Percentiles rank a stretch among this genome's conserved stretches.
Evolutionary conservation across 1,284 basidiomycete genomes (phyloP).

Genomic region (Ceratobasidium sp.): DNA sequence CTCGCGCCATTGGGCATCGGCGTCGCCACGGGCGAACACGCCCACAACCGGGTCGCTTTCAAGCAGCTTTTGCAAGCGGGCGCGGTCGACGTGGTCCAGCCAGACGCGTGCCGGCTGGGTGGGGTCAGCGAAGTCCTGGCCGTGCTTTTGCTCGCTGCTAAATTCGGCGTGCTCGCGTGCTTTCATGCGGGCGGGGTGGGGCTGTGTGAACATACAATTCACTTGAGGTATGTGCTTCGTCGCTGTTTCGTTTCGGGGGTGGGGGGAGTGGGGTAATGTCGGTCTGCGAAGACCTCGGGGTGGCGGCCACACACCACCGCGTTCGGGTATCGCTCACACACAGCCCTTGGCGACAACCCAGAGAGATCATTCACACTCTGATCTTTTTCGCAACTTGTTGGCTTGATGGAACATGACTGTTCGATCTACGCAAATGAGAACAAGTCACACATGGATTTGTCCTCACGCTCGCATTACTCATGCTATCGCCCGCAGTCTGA

Average conservation of each 20-base stretch:
- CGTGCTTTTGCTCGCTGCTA: conserved; percentile 93
- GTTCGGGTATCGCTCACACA: conserved; percentile 14
- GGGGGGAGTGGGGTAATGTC: conserved; percentile 8
- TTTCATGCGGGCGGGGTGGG: conserved; percentile 97
- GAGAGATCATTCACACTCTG: conserved; percentile 8
- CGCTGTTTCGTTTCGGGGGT: conserved; percentile 16
- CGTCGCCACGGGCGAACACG: conserved; percentile 96
- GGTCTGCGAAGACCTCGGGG: neutral
- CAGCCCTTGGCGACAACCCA: conserved; percentile 5
- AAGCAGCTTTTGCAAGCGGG: conserved; percentile 94
- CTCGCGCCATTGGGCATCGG: conserved; percentile 74
- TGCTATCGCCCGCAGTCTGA: conserved; percentile 64
- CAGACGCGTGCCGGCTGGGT: conserved; percentile 92
- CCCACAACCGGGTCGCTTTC: conserved; percentile 95
- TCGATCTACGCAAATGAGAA: neutral
- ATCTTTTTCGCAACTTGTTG: neutral
- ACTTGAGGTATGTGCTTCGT: conserved; percentile 55
- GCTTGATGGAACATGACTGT: neutral
- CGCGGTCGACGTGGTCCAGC: conserved; percentile 93
- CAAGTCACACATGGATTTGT: neutral
- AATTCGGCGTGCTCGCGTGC: conserved; percentile 86
- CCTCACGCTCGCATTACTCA: neutral
- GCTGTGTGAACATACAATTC: conserved; percentile 92
- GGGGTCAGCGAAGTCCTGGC: conserved; percentile 93
- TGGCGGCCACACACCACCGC: neutral